Evolutionary conservation across 2,329 filamentous ascomycete species (phyloP).

Genomic region (Talaromyces piceae): DNA sequence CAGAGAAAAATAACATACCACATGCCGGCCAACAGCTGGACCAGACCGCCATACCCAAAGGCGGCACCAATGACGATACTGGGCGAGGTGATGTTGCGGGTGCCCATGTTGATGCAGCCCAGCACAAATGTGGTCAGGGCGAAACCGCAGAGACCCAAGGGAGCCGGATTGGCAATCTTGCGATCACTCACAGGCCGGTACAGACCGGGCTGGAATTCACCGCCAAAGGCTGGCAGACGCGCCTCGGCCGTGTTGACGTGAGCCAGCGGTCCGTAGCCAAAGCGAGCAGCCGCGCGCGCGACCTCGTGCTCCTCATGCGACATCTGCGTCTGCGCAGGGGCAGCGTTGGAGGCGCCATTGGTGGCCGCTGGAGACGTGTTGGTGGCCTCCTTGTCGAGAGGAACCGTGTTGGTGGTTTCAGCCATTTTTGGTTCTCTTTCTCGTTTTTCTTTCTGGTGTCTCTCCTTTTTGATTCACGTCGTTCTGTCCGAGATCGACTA

Average conservation of each 20-base stretch:
- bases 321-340: constrained; percentile 27
- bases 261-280: constrained; percentile 46
- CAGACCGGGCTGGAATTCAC: constrained; percentile 65
- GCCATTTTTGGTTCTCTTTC: not conserved
- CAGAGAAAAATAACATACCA: constrained; percentile 50
- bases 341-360: constrained; percentile 13
- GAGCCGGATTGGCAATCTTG: constrained; percentile 73
- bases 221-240: constrained; percentile 58
- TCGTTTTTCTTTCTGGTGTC: not conserved
- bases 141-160: constrained; percentile 69
- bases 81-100: constrained; percentile 52
- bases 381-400: constrained; percentile 8
- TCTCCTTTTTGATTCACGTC: not conserved
- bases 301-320: constrained; percentile 38
- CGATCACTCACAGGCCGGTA: constrained; percentile 57
- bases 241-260: constrained; percentile 40
- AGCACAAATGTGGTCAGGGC: constrained; percentile 77
- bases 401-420: constrained; percentile 1
- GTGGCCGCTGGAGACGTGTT: not conserved
- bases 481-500: not conserved
- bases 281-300: constrained; percentile 39
- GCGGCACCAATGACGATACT: constrained; percentile 63
- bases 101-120: constrained; percentile 63
- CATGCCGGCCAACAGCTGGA: constrained; percentile 78
- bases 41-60: constrained; percentile 68